Percentiles rank a stretch among this genome's conserved stretches.
Conservation (phyloP, 257 asterid genomes). For the Petunia axillaris region DNA sequence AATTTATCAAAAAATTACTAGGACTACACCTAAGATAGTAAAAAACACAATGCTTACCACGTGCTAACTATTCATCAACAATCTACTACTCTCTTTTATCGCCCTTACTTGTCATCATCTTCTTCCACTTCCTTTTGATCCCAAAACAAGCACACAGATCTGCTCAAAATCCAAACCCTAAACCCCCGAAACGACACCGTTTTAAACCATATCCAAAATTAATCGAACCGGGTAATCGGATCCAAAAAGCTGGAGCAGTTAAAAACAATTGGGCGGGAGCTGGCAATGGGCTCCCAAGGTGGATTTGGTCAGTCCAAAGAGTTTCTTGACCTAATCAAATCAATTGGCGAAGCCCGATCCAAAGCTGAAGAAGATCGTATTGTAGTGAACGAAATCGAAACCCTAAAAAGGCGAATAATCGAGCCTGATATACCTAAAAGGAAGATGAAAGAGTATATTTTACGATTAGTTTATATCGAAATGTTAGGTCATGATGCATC, state of each 20-base stretch:
- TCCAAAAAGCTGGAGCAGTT: constrained; percentile 79
- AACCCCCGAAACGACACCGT: neutral
- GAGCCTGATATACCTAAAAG: constrained; percentile 82
- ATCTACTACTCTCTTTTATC: too few species aligned
- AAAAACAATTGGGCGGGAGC: constrained; percentile 93
- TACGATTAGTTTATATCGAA: constrained; percentile 85
- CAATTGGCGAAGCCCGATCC: constrained; percentile 97
- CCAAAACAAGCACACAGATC: neutral
- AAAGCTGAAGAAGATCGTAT: constrained; percentile 97
- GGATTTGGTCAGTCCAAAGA: constrained; percentile 93
- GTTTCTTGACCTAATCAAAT: constrained; percentile 87
- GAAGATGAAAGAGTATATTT: constrained; percentile 86
- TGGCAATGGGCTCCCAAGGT: constrained; percentile 96
- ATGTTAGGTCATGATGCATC: constrained; percentile 98
- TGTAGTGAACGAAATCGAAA: constrained; percentile 84
- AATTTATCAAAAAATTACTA: too few species aligned
- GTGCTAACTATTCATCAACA: too few species aligned
- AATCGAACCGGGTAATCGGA: neutral
- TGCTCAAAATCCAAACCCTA: constrained; percentile 25
- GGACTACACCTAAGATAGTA: too few species aligned
- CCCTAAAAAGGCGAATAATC: constrained; percentile 65
- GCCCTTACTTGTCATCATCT: too few species aligned
- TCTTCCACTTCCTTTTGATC: too few species aligned
- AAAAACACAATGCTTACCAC: too few species aligned
- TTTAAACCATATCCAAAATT: neutral